Conservation (phyloP, 179 eudicot genomes). For the Carnegiea gigantea region DNA sequence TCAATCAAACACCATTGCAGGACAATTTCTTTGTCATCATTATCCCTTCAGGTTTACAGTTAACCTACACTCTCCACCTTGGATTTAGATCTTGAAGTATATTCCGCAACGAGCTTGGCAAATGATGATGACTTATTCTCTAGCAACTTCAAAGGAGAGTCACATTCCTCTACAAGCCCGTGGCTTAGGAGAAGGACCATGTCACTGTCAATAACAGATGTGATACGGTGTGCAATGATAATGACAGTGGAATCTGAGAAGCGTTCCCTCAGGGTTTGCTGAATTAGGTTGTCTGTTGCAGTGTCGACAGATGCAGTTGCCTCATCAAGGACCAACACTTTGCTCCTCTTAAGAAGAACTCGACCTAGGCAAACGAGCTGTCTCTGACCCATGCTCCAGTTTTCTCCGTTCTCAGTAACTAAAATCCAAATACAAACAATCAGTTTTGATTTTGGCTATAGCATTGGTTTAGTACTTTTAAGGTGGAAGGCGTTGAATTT, state of each 20-base stretch:
- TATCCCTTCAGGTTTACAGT: neutral
- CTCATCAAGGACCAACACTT: conserved; percentile 56
- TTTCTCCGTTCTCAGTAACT: conserved; percentile 69
- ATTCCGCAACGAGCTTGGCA: conserved; percentile 83
- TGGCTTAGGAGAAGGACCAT: conserved; percentile 55
- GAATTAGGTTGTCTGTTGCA: conserved; percentile 62
- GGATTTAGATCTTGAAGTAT: conserved; percentile 60
- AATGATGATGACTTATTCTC: conserved; percentile 74
- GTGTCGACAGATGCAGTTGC: conserved; percentile 77
- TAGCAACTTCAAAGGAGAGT: conserved; percentile 65
- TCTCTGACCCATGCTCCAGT: conserved; percentile 76
- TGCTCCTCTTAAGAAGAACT: conserved; percentile 60
- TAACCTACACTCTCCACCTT: neutral
- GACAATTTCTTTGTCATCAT: conserved; percentile 3
- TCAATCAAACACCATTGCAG: neutral
- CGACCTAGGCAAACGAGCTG: conserved; percentile 73
- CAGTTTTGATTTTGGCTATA: neutral
- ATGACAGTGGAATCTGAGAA: conserved; percentile 57
- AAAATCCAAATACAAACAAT: conserved; percentile 9
- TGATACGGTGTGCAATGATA: conserved; percentile 60
- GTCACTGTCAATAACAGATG: conserved; percentile 65
- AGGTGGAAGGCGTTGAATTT: too few relatives aligned
- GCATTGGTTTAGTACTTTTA: neutral
- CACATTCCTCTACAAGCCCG: conserved; percentile 68
- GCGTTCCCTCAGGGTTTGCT: conserved; percentile 49